These are phyloP conservation scores for Borealophlyctis nickersoniae DNA, from an alignment of 192 early-diverging fungal genomes.

Conservation along the genomic window DNA sequence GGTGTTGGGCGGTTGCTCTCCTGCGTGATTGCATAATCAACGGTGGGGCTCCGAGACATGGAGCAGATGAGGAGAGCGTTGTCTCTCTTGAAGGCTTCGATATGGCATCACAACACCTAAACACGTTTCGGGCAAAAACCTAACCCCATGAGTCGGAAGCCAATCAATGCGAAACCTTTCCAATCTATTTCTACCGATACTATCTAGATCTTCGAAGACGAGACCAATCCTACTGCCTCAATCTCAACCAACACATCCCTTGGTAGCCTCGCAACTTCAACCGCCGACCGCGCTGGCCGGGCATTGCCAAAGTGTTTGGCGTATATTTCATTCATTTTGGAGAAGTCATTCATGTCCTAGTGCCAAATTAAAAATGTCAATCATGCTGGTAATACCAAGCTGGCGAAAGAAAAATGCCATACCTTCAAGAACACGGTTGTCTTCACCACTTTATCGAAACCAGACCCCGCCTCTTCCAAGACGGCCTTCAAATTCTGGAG, in stretches of 20 bases:
- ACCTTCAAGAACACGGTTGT: constrained; percentile 93
- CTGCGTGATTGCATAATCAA: too few relatives aligned
- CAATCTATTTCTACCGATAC: too few relatives aligned
- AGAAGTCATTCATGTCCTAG: constrained; percentile 77
- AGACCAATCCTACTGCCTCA: constrained; percentile 75
- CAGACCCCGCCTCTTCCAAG: constrained; percentile 73
- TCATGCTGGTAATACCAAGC: too few relatives aligned
- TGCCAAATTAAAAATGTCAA: background rate
- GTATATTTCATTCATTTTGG: constrained; percentile 85
- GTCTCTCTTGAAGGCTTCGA: too few relatives aligned
- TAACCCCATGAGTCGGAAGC: too few relatives aligned
- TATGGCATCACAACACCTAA: too few relatives aligned
- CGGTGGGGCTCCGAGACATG: too few relatives aligned
- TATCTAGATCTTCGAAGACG: too few relatives aligned
- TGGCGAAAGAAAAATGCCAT: background rate
- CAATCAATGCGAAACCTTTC: too few relatives aligned
- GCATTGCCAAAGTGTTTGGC: constrained; percentile 56
- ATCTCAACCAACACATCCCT: constrained; percentile 90
- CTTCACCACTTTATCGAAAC: constrained; percentile 85
- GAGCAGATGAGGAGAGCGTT: too few relatives aligned
- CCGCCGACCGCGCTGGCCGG: constrained; percentile 55
- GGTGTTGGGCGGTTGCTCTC: too few relatives aligned
- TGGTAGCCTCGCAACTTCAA: constrained; percentile 90
- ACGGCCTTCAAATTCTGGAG: constrained; percentile 84
- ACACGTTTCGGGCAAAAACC: too few relatives aligned